Conservation (phyloP, 2,329 filamentous ascomycete species). For the Trichoderma sp. region DNA sequence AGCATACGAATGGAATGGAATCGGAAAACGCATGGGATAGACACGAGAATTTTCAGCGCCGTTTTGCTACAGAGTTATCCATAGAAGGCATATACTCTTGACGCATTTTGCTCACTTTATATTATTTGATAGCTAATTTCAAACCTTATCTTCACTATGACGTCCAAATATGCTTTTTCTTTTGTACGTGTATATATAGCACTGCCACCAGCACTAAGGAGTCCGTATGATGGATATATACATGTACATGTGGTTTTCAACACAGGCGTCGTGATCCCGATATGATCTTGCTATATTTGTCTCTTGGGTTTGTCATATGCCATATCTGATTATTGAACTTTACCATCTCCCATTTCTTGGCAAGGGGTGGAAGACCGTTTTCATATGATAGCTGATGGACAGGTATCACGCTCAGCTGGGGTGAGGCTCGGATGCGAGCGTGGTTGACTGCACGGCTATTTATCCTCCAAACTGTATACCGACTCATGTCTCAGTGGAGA, state of each 20-base stretch:
- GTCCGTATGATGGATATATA: background rate
- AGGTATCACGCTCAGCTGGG: background rate
- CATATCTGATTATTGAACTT: background rate
- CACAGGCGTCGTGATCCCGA: background rate
- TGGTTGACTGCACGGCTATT: background rate
- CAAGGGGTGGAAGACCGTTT: background rate
- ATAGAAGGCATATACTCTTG: background rate
- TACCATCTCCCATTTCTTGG: background rate
- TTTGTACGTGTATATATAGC: background rate
- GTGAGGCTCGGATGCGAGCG: background rate
- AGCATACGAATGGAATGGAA: background rate
- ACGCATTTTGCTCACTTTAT: background rate
- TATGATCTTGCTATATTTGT: background rate
- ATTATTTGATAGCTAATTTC: background rate
- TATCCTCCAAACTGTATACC: background rate
- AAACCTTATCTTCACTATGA: background rate
- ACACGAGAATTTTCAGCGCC: background rate
- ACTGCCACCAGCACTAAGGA: background rate
- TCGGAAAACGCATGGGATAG: background rate
- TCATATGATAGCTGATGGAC: too few species aligned
- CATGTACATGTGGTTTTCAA: background rate
- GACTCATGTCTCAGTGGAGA: background rate
- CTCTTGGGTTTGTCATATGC: background rate
- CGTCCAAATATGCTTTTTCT: background rate
- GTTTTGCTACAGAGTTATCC: background rate